A percentile compares a stretch with the other conserved stretches of the same genome.
phyloP scores from a whole-genome alignment of 2,329 filamentous ascomycete species.

The Exophiala sp. region DNA sequence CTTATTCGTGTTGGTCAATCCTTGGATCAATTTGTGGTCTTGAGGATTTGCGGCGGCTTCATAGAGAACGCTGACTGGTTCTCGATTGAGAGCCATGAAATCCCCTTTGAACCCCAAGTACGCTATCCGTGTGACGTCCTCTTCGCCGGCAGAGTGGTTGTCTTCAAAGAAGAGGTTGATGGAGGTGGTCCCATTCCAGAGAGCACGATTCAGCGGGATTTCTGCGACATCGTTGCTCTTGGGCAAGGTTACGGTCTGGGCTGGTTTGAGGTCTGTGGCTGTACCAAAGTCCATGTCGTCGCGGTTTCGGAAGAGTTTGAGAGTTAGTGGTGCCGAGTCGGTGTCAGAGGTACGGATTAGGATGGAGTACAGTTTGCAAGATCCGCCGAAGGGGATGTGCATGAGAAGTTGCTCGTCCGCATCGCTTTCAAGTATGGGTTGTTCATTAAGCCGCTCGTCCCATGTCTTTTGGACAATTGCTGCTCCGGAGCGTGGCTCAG shows the following conservation, averaged over 20 bases:
- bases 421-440: constrained; percentile 78
- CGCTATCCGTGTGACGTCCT: constrained; percentile 72
- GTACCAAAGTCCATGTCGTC: constrained; percentile 80
- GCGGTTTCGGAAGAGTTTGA: constrained; percentile 85
- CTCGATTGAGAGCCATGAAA: constrained; percentile 80
- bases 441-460: constrained; percentile 67
- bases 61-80: constrained; percentile 83
- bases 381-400: constrained; percentile 87
- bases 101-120: constrained; percentile 94
- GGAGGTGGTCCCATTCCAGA: constrained; percentile 80
- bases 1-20: constrained; percentile 38
- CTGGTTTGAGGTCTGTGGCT: constrained; percentile 65
- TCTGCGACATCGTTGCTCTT: constrained; percentile 69
- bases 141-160: constrained; percentile 78
- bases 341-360: constrained; percentile 75
- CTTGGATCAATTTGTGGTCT: constrained; percentile 63
- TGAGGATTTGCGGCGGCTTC: constrained; percentile 88
- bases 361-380: constrained; percentile 88
- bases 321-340: constrained; percentile 69
- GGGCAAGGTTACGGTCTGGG: constrained; percentile 69
- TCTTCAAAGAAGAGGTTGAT: constrained; percentile 86
- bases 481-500: constrained; percentile 62
- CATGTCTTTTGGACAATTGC: constrained; percentile 86
- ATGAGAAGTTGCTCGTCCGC: constrained; percentile 93
- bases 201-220: constrained; percentile 77